Evolutionary conservation across 192 early-diverging fungal species (phyloP).

Genomic region (Pilaira anomala): DNA sequence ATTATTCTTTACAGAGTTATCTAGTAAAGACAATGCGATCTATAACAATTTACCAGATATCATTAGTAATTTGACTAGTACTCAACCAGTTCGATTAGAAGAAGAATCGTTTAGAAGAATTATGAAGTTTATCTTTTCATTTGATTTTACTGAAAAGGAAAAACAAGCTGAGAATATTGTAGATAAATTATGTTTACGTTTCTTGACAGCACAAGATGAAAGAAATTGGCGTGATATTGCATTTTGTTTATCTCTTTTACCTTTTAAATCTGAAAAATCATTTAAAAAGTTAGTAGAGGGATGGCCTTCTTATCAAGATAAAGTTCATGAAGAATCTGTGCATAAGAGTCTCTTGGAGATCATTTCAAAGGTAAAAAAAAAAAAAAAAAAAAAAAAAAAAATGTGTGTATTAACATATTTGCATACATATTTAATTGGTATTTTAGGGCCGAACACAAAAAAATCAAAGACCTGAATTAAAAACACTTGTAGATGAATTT

Average conservation of each 20-base stretch:
- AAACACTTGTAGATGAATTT: slow-evolving; percentile 81
- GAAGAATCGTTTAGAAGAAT: slow-evolving; percentile 86
- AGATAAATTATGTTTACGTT: slow-evolving; percentile 95
- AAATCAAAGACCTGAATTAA: slow-evolving; percentile 72
- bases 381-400: slow-evolving; percentile 1
- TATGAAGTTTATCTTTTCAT: slow-evolving; percentile 84
- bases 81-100: slow-evolving; percentile 57
- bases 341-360: slow-evolving; percentile 88
- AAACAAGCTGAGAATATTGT: slow-evolving; percentile 92
- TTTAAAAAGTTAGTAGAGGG: slow-evolving; percentile 82
- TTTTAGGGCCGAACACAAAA: slow-evolving; percentile 57
- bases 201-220: slow-evolving; percentile 73
- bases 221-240: slow-evolving; percentile 92
- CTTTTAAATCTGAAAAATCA: slow-evolving; percentile 83
- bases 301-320: slow-evolving; percentile 86
- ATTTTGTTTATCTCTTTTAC: slow-evolving; percentile 85
- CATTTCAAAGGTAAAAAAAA: slow-evolving; percentile 78
- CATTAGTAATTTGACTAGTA: slow-evolving; percentile 83
- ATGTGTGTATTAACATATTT: no score
- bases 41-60: slow-evolving; percentile 99
- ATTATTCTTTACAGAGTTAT: slow-evolving; percentile 94
- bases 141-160: slow-evolving; percentile 91
- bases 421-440: background rate
- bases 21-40: slow-evolving; percentile 95
- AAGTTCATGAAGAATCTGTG: slow-evolving; percentile 80